Percentiles rank a stretch among this genome's conserved stretches.
phyloP scores from a whole-genome alignment of 2,329 filamentous ascomycete genomes.

The Aspergillaceae sp. region DNA sequence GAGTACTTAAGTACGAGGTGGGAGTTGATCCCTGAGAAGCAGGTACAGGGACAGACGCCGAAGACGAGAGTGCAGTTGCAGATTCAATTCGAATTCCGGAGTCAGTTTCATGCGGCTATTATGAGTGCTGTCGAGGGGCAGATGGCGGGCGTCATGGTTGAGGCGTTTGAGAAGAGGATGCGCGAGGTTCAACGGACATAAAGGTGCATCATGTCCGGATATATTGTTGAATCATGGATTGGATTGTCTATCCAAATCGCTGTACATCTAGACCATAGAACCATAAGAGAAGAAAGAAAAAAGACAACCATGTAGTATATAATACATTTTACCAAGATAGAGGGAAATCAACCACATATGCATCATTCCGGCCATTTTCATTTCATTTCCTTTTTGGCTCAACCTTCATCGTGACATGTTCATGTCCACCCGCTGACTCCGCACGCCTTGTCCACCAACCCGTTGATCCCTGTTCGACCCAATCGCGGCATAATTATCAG shows the following conservation, averaged over 20 bases:
- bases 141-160: conserved; percentile 80
- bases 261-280: conserved; percentile 14
- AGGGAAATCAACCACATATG: neutral
- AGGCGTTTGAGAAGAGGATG: conserved; percentile 82
- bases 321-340: conserved; percentile 19
- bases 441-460: no score
- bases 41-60: conserved; percentile 16
- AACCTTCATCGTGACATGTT: no score
- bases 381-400: neutral
- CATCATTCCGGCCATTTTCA: neutral
- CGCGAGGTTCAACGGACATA: conserved; percentile 29
- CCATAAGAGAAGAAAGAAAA: conserved; percentile 5
- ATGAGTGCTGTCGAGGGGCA: conserved; percentile 74
- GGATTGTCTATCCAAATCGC: conserved; percentile 6
- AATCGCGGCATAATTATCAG: conserved; percentile 33
- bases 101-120: conserved; percentile 76
- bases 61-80: conserved; percentile 66
- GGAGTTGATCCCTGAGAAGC: conserved; percentile 32
- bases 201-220: no score
- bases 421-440: no score
- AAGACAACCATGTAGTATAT: conserved; percentile 16
- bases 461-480: conserved; percentile 11
- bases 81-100: conserved; percentile 77
- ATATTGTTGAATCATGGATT: conserved; percentile 23
- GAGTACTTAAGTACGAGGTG: conserved; percentile 39